Evolutionary conservation across 148 eudicot genomes (phyloP), one percentile per base, ranked within the genome.

Genomic region (Chenopodium album): DNA sequence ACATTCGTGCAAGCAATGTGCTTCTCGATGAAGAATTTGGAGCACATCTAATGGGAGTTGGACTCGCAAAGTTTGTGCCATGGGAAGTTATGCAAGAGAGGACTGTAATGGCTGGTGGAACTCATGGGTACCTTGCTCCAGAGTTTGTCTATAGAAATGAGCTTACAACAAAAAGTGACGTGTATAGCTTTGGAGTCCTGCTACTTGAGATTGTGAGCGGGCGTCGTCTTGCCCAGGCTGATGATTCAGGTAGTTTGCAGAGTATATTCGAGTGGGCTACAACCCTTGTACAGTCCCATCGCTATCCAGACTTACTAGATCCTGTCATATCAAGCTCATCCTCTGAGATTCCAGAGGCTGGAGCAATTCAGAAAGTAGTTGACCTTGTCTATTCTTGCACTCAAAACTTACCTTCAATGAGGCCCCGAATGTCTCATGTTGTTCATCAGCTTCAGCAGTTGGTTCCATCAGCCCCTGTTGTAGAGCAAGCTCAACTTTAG

Each of bases 181-280:
- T 95, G 34, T 95, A 95, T 89, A 93, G 98, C 85, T 95, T 95
- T 47, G 98, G 98, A 23, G 95, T 95, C 16, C 88, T 95, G 41
- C 79, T 95, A 66, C 94, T 95, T 26, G 98, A 95, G 86, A 93
- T 95, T 11, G 89, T 95, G 37, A 95, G 89, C 13, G 98, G 98
- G 14, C 94, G 97, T 47, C 90, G 90, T 71, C 98, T 97, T 13
- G 95, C 98, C 73, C 98, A 95, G 81, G 95, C 95, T 1, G 95
- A 91, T 66, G 98, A 95, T 76, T 92, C 97, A 9, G 93, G 92
- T 52, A 94, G 94, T 41, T 92, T 91, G 93, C 97, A 95, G 84
- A 95, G 97, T 70, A 92, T 95, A 84, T 95, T 95, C 41, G 97
- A 95, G 84, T 95, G 98, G 98, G 95, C 98, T 72, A 93, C 98